Percentiles rank a stretch among this genome's conserved stretches.
These are phyloP conservation scores for Sporothrix globosa DNA, from an alignment of 2,329 filamentous ascomycete genomes.

Conservation along the genomic window DNA sequence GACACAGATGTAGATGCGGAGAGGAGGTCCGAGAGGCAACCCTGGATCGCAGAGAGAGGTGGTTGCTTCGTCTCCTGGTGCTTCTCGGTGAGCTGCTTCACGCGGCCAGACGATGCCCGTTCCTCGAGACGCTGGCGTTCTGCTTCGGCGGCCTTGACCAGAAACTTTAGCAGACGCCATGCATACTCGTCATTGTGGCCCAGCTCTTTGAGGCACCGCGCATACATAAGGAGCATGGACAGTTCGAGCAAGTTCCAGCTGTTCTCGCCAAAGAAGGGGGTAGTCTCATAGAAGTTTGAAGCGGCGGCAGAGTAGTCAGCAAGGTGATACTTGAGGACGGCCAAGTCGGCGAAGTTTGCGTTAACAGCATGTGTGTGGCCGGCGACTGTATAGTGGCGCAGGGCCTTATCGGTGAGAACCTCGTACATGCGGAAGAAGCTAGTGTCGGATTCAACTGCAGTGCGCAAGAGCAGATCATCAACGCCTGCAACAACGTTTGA, in stretches of 20 bases:
- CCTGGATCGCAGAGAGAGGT: constrained; percentile 48
- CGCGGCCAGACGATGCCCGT: constrained; percentile 44
- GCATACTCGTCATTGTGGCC: constrained; percentile 78
- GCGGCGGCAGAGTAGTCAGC: constrained; percentile 74
- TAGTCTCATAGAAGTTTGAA: constrained; percentile 75
- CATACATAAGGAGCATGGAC: constrained; percentile 83
- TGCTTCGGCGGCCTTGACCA: constrained; percentile 66
- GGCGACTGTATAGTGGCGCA: constrained; percentile 80
- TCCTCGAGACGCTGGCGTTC: constrained; percentile 49
- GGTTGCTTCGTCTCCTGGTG: constrained; percentile 10
- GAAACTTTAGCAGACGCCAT: constrained; percentile 71
- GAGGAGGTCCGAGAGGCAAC: constrained; percentile 54
- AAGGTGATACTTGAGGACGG: constrained; percentile 77
- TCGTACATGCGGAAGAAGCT: constrained; percentile 71
- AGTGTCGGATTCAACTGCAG: constrained; percentile 63
- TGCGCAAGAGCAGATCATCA: constrained; percentile 59
- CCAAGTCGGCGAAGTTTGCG: constrained; percentile 79
- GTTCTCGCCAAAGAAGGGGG: constrained; percentile 75
- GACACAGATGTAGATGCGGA: constrained; percentile 50
- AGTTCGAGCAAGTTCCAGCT: constrained; percentile 81
- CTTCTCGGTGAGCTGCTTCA: background rate
- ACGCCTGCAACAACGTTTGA: constrained; percentile 49
- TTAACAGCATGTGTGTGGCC: constrained; percentile 78
- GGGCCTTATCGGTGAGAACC: constrained; percentile 78
- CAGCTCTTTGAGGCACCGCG: constrained; percentile 77